These are phyloP conservation scores for Trichoderma gamsii DNA, from an alignment of 495 filamentous ascomycete genomes.

Conservation along the genomic window DNA sequence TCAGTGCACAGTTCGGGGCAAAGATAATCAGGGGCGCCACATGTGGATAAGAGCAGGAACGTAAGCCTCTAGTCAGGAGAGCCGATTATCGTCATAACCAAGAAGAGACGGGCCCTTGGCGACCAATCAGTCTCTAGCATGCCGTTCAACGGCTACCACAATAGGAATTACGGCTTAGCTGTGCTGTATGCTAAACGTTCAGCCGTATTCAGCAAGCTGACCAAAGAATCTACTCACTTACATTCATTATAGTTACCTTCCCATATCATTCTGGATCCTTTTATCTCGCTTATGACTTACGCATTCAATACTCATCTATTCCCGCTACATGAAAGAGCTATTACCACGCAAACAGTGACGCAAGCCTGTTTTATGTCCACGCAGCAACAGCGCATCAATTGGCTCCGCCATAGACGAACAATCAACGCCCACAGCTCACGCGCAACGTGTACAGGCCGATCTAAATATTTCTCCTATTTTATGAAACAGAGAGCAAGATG, in stretches of 20 bases:
- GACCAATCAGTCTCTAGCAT: not conserved
- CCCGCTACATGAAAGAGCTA: no score
- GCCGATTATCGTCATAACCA: not conserved
- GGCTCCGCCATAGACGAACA: not conserved
- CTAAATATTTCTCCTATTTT: not conserved
- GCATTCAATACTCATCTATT: not conserved
- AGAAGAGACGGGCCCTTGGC: not conserved
- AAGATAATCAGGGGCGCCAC: conserved; percentile 8
- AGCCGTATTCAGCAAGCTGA: no score
- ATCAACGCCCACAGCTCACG: not conserved
- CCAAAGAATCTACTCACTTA: no score
- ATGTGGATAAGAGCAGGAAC: not conserved
- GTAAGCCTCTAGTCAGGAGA: not conserved
- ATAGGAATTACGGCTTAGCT: not conserved
- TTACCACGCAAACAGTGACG: not conserved
- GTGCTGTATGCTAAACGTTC: no score
- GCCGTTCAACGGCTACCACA: not conserved
- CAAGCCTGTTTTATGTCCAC: not conserved
- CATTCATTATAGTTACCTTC: not conserved
- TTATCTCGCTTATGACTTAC: not conserved
- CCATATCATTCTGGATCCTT: not conserved
- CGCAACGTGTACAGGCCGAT: not conserved
- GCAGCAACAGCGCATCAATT: not conserved
- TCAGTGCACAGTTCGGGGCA: not conserved
- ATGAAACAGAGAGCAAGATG: not conserved